Evolutionary conservation across 2,329 filamentous ascomycete species (phyloP).

Genomic region (Microcyclospora pomicola): DNA sequence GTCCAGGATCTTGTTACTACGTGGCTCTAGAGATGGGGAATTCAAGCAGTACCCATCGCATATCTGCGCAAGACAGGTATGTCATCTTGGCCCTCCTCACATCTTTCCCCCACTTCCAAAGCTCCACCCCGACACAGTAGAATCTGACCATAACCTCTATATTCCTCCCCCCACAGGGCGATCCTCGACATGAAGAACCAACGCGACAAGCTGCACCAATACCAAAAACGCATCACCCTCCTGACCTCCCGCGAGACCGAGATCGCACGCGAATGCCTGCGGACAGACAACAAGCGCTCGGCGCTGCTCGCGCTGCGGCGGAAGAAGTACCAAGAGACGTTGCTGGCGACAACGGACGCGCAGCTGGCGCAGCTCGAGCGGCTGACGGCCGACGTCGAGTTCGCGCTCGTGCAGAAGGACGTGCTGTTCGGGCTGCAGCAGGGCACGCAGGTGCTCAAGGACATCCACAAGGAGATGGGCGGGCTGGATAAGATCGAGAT

Average conservation of each 20-base stretch:
- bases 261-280: slow-evolving; percentile 71
- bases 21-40: slow-evolving; percentile 43
- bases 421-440: slow-evolving; percentile 85
- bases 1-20: too few species aligned
- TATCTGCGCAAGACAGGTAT: slow-evolving; percentile 76
- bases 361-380: slow-evolving; percentile 91
- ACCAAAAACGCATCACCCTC: slow-evolving; percentile 77
- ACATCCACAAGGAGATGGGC: slow-evolving; percentile 93
- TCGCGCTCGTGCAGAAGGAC: slow-evolving; percentile 93
- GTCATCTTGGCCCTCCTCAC: slow-evolving; percentile 15
- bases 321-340: slow-evolving; percentile 92
- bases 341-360: slow-evolving; percentile 76
- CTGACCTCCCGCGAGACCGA: slow-evolving; percentile 79
- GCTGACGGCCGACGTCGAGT: slow-evolving; percentile 79
- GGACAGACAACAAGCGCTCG: slow-evolving; percentile 61
- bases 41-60: slow-evolving; percentile 45
- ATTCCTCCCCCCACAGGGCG: slow-evolving; percentile 43
- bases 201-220: slow-evolving; percentile 92
- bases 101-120: slow-evolving; percentile 5
- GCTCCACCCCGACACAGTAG: slow-evolving; percentile 97
- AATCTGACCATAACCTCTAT: slow-evolving; percentile 47
- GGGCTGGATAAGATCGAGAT: slow-evolving; percentile 89
- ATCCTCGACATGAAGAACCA: slow-evolving; percentile 97
- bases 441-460: slow-evolving; percentile 74
- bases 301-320: slow-evolving; percentile 79